Evolutionary conservation across 2,329 filamentous ascomycete genomes (phyloP).

Genomic region (Aureobasidium sp.): DNA sequence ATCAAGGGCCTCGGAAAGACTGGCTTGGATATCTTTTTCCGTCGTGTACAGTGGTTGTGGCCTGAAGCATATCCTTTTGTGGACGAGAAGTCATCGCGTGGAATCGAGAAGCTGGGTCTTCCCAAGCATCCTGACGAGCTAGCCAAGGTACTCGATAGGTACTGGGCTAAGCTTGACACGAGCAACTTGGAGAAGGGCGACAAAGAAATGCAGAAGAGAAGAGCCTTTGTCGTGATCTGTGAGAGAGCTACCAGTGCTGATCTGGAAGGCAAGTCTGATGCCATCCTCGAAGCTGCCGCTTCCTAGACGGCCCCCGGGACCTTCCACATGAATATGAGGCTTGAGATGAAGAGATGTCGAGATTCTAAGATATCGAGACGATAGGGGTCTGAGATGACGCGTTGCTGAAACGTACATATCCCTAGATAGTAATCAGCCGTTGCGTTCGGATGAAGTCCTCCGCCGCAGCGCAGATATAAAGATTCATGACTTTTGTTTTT

Average conservation of each 20-base stretch:
- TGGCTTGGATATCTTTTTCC: slow-evolving; percentile 37
- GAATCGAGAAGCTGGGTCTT: slow-evolving; percentile 32
- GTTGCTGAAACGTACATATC: not conserved
- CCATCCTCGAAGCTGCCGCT: slow-evolving; percentile 23
- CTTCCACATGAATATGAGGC: not conserved
- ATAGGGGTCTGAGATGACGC: not conserved
- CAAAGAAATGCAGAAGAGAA: slow-evolving; percentile 30
- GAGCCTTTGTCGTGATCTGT: slow-evolving; percentile 34
- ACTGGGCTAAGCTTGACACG: slow-evolving; percentile 31
- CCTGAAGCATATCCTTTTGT: slow-evolving; percentile 33
- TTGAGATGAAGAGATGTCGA: not conserved
- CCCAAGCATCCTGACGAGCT: slow-evolving; percentile 30
- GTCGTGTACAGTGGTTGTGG: slow-evolving; percentile 37
- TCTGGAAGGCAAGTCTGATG: slow-evolving; percentile 32
- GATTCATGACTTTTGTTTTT: not conserved
- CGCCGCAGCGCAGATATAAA: not conserved
- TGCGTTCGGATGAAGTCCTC: not conserved
- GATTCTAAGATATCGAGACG: not conserved
- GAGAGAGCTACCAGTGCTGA: slow-evolving; percentile 33
- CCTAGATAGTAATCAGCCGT: not conserved
- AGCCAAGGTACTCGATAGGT: slow-evolving; percentile 27
- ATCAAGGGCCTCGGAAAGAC: slow-evolving; percentile 37
- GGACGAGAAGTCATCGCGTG: slow-evolving; percentile 30
- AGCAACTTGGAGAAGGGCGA: slow-evolving; percentile 22
- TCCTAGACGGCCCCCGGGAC: not conserved